Base-by-base conservation (phyloP, 768 basidiomycete genomes). In the Daedalea quercina region DNA sequence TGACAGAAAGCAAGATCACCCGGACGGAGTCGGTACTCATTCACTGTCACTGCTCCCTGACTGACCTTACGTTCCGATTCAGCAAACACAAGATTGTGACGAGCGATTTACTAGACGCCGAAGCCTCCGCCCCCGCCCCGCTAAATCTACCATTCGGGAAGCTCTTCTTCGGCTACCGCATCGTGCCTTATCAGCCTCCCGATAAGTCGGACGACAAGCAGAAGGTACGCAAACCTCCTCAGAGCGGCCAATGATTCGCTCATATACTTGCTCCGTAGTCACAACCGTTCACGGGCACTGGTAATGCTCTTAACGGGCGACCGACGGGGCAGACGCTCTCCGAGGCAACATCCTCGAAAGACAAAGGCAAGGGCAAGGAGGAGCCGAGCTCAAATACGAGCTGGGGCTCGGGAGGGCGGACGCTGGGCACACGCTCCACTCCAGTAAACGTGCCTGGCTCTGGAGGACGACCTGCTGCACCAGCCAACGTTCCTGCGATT, bases 121-220 rank as follows among this genome's bases (percentile, higher is more conserved):
- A 85, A 19, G 76, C 72, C 45, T 86, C 89, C 61, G 92, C 89
- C 8, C 95, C 96, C 3, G 94, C 91, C 0, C 85, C 93, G 8
- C 74, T 99, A 40, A 87, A 87, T 58, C 74, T 99, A 9, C 94
- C 96, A 0, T 86, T 88, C 57, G 96, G 96, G 12, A 87, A 96
- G 59, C 75, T 99, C 19, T 99, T 99, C 76, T 98, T 99, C 63
- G 96, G 96, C 9, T 99, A 87, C 72, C 87, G 89, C 54, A 79
- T 90, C 52, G 72, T 80, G 1, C 75, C 87, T 1, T 90, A 90
- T 64, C 74, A 70, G 2, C 81, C 82, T 7, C 78, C 83, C 1
- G 47, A 58, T 13, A 54, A 60, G 2, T 40, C 61, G 0, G 44
- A 52, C 13, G 23, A 47, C 9, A 40, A 46, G 2, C 37, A 51